Conservation (phyloP, 805 yeast genomes). For the Candida andamanensis region DNA sequence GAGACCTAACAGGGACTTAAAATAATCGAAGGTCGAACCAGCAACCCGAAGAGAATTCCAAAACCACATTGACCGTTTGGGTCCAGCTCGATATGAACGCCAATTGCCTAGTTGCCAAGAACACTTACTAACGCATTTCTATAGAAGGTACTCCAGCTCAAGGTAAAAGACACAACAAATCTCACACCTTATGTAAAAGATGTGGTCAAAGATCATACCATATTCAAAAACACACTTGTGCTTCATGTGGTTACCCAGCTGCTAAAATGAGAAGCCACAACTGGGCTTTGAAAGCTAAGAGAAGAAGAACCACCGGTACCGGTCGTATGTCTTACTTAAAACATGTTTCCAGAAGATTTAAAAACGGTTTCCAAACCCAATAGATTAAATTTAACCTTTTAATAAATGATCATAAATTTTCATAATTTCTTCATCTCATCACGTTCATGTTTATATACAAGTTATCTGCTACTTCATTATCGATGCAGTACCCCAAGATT, state of each 20-base stretch:
- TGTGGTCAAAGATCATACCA: slow-evolving; percentile 99
- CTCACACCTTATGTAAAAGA: slow-evolving; percentile 98
- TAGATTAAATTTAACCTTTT: slow-evolving; percentile 5
- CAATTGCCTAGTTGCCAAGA: no score
- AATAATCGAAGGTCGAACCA: no score
- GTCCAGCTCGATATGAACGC: no score
- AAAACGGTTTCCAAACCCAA: slow-evolving; percentile 88
- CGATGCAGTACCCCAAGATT: slow-evolving; percentile 59
- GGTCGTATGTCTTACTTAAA: slow-evolving; percentile 99
- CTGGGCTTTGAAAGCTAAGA: slow-evolving; percentile 99
- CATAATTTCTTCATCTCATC: slow-evolving; percentile 6
- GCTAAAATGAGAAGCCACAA: slow-evolving; percentile 98
- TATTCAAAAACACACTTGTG: slow-evolving; percentile 97
- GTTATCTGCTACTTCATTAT: slow-evolving; percentile 76
- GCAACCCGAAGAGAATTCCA: no score
- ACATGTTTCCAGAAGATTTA: slow-evolving; percentile 95
- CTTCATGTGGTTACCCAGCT: slow-evolving; percentile 99
- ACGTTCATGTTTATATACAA: slow-evolving; percentile 61
- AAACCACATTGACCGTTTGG: no score
- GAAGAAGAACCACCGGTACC: slow-evolving; percentile 99
- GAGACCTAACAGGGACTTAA: no score
- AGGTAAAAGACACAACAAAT: slow-evolving; percentile 99
- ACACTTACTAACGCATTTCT: slow-evolving; percentile 12
- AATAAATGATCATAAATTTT: neutral
- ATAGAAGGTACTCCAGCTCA: slow-evolving; percentile 98